These are phyloP conservation scores for Melocanna baccifera DNA, from an alignment of 176 grass and related monocot genomes.

Conservation along the genomic window DNA sequence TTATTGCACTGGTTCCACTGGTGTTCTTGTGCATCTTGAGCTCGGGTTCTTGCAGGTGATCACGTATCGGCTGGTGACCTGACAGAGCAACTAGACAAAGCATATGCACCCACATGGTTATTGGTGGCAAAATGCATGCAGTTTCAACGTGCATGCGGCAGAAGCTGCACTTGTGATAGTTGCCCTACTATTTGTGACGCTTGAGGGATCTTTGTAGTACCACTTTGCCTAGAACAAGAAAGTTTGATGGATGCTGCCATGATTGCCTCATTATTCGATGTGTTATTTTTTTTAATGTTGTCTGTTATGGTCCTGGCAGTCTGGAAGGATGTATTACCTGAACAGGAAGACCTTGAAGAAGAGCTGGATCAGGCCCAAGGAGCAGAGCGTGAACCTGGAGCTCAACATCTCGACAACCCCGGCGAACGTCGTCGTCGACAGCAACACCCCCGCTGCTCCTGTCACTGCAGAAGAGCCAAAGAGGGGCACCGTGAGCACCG, in stretches of 20 bases:
- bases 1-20: too few relatives aligned
- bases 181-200: slow-evolving; percentile 33
- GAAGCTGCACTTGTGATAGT: slow-evolving; percentile 12
- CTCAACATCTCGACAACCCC: slow-evolving; percentile 63
- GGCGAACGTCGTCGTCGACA: background rate
- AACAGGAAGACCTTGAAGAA: slow-evolving; percentile 89
- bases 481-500: slow-evolving; percentile 14
- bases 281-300: slow-evolving; percentile 20
- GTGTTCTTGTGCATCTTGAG: too few relatives aligned
- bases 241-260: slow-evolving; percentile 12
- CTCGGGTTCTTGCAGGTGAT: too few relatives aligned
- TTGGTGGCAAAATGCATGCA: slow-evolving; percentile 33
- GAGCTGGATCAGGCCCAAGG: slow-evolving; percentile 74
- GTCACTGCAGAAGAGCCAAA: slow-evolving; percentile 29
- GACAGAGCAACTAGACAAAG: too few relatives aligned
- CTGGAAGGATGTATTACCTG: slow-evolving; percentile 95
- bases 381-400: slow-evolving; percentile 72
- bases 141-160: slow-evolving; percentile 1
- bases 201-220: slow-evolving; percentile 2
- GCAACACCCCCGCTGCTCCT: too few relatives aligned
- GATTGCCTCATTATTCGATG: slow-evolving; percentile 11
- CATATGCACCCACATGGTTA: slow-evolving; percentile 19
- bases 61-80: too few relatives aligned
- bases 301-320: slow-evolving; percentile 44
- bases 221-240: slow-evolving; percentile 16